A percentile compares a stretch with the other conserved stretches of the same genome.
phyloP scores from a whole-genome alignment of 257 asterid genomes.

The Capsicum pubescens region DNA sequence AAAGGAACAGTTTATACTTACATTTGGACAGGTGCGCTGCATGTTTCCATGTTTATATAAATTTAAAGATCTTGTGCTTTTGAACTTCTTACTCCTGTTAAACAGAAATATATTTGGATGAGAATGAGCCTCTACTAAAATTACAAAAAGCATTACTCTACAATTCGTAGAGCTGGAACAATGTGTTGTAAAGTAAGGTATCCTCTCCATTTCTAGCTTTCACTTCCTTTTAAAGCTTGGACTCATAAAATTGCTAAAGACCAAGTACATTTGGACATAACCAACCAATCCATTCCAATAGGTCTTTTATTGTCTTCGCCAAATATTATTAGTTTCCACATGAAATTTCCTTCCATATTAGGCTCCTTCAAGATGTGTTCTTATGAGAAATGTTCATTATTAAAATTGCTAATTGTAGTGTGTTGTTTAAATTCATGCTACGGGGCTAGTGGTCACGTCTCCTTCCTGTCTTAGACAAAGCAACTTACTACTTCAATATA shows the following conservation, averaged over 20 bases:
- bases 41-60: conserved; percentile 33
- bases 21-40: conserved; percentile 36
- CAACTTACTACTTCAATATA: background rate
- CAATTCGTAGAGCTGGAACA: background rate
- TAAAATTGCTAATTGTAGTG: conserved; percentile 13
- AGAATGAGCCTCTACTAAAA: background rate
- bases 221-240: background rate
- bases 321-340: background rate
- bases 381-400: background rate
- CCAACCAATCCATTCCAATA: background rate
- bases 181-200: background rate
- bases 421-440: background rate
- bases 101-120: conserved; percentile 25
- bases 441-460: too few species aligned
- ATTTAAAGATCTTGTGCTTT: conserved; percentile 35
- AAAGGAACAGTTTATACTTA: conserved; percentile 39
- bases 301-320: background rate
- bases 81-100: conserved; percentile 45
- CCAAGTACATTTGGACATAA: background rate
- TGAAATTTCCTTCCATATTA: background rate
- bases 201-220: background rate
- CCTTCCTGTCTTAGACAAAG: too few species aligned
- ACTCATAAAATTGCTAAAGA: conserved; percentile 9
- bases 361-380: background rate
- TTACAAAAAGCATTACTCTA: background rate